Evolutionary conservation across 305 asterid species (phyloP).

Genomic region (Lippia alba): DNA sequence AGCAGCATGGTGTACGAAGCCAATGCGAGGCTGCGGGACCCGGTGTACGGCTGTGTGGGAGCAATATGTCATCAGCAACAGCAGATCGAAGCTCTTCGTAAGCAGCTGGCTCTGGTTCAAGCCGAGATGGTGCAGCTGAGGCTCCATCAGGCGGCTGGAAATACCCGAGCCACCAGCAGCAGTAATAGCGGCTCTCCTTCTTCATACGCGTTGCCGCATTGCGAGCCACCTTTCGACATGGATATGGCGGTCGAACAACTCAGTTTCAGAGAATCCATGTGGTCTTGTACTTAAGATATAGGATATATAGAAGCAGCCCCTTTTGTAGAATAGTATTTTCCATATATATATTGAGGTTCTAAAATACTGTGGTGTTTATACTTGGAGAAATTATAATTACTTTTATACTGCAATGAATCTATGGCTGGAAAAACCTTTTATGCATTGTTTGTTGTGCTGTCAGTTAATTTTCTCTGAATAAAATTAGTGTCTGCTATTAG

Average conservation of each 20-base stretch:
- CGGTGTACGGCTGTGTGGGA: conserved; percentile 89
- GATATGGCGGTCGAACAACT: conserved; percentile 61
- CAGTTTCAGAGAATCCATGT: conserved; percentile 34
- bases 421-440: not conserved
- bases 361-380: not conserved
- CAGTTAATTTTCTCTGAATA: conserved; percentile 3
- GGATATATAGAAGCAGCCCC: too few relatives aligned
- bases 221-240: conserved; percentile 63
- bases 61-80: conserved; percentile 85
- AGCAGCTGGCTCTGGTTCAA: conserved; percentile 72
- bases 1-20: conserved; percentile 93
- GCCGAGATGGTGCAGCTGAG: conserved; percentile 85
- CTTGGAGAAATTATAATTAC: not conserved
- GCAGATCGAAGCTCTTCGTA: conserved; percentile 66
- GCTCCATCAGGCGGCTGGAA: conserved; percentile 52
- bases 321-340: not conserved
- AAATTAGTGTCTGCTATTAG: not conserved
- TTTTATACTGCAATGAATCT: not conserved
- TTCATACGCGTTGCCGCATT: conserved; percentile 46
- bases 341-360: not conserved
- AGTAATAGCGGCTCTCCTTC: conserved; percentile 39
- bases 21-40: conserved; percentile 84
- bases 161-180: conserved; percentile 32
- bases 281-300: conserved; percentile 31
- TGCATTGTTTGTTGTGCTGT: conserved; percentile 11